Evolutionary conservation across 805 yeast species (phyloP).

Genomic region (Ogataea wickerhamii): DNA sequence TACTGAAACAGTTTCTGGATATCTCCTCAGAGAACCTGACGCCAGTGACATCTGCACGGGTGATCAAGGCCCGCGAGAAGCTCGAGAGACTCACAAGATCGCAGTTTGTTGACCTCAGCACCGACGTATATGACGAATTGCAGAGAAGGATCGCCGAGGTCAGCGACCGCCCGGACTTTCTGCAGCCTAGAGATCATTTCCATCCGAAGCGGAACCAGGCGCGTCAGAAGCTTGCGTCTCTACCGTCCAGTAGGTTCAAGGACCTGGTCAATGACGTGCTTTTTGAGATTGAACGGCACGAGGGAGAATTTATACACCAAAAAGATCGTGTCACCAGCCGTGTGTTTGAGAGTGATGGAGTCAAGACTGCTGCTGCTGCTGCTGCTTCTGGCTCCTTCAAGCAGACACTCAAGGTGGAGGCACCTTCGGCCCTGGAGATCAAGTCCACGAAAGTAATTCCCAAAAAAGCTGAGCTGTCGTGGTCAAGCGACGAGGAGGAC

Average conservation of each 20-base stretch:
- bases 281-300: conserved; percentile 71
- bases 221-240: conserved; percentile 80
- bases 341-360: conserved; percentile 6
- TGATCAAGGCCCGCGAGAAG: conserved; percentile 81
- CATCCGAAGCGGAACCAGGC: conserved; percentile 97
- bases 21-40: conserved; percentile 44
- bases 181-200: conserved; percentile 67
- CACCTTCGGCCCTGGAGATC: conserved; percentile 33
- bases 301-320: conserved; percentile 14
- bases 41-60: conserved; percentile 51
- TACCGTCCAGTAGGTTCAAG: conserved; percentile 77
- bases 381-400: conserved; percentile 15
- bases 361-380: conserved; percentile 23
- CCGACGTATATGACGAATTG: conserved; percentile 93
- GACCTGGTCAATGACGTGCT: conserved; percentile 89
- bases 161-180: conserved; percentile 50
- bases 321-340: conserved; percentile 14
- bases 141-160: conserved; percentile 67
- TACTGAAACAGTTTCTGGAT: conserved; percentile 47
- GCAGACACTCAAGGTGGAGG: conserved; percentile 11
- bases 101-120: conserved; percentile 85
- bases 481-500: conserved; percentile 85
- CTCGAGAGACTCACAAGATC: conserved; percentile 71
- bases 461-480: conserved; percentile 75
- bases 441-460: conserved; percentile 77